Evolutionary conservation across 2,329 filamentous ascomycete species (phyloP), one percentile per base, ranked within the genome.

Genomic region (Rutstroemia sp.): DNA sequence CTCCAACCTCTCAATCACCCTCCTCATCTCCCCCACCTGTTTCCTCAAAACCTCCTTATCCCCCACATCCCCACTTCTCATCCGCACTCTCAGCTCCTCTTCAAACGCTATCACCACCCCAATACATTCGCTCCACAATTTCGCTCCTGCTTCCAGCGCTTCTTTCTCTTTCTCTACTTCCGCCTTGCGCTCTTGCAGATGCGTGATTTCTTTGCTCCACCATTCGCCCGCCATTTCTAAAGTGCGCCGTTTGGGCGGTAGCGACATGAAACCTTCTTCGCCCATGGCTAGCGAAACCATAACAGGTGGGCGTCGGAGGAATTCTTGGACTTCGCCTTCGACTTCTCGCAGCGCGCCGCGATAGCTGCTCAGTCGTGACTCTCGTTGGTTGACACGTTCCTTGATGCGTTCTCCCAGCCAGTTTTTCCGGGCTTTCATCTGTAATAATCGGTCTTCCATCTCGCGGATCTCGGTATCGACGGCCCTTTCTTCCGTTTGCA

Each of bases 301-400:
- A 16, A 63, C 71, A 0, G 81, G 79, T 1, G 84, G 83, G 14
- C 77, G 75, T 9, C 72, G 75, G 62, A 91, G 73, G 58, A 91
- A 79, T 4, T 72, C 73, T 5, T 73, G 71, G 5, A 90, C 76
- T 54, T 87, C 80, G 14, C 73, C 74, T 59, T 91, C 85, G 5
- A 88, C 77, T 54, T 88, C 80, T 55, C 75, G 79, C 38, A 90
- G 71, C 4, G 86, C 85, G 1, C 84, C 80, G 19, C 78, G 81
- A 68, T 90, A 91, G 0, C 86, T 85, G 55, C 85, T 88, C 14
- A 90, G 69, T n/a, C 82, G 83, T 2, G 87, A 84, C 67, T 90
- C 87, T 39, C 85, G 75, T 54, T 78, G 77, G 62, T 85, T 90
- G 60, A 79, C 78, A 1, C 83, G 77, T 55, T 86, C 82, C 6